Evolutionary conservation across 2,329 filamentous ascomycete species (phyloP).

Genomic region (Colletotrichum shisoi): DNA sequence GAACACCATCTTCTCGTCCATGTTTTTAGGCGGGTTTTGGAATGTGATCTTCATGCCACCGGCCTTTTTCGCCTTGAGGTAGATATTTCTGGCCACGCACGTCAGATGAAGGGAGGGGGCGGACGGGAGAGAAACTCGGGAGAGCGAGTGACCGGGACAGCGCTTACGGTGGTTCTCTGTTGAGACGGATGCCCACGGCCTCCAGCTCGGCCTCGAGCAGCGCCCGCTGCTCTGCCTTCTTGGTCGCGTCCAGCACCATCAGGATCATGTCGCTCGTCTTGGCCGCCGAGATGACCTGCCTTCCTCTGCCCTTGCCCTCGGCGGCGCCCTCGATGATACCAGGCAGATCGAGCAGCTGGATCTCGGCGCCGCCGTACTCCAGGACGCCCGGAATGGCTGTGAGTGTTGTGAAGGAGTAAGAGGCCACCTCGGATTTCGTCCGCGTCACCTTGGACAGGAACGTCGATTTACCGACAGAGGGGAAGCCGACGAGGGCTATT

Average conservation of each 20-base stretch:
- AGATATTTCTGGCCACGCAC: conserved; percentile 77
- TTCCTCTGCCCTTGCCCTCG: conserved; percentile 92
- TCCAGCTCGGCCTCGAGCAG: conserved; percentile 92
- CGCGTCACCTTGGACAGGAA: conserved; percentile 99
- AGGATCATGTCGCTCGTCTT: conserved; percentile 98
- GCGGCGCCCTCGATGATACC: conserved; percentile 98
- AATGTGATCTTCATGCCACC: conserved; percentile 99
- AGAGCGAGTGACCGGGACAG: not conserved
- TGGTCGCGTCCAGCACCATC: conserved; percentile 97
- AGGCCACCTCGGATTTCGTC: conserved; percentile 93
- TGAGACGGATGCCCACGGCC: conserved; percentile 91
- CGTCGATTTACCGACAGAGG: conserved; percentile 97
- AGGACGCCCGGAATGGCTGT: conserved; percentile 97
- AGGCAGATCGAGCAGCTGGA: conserved; percentile 95
- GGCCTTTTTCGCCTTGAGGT: conserved; percentile 93
- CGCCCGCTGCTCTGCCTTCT: conserved; percentile 90
- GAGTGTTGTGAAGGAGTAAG: conserved; percentile 96
- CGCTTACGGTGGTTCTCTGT: conserved; percentile 84
- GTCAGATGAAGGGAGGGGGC: conserved; percentile 3
- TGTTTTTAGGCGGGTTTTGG: conserved; percentile 81
- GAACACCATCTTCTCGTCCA: conserved; percentile 98
- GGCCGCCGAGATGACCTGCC: conserved; percentile 96
- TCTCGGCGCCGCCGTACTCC: conserved; percentile 97
- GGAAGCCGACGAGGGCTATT: conserved; percentile 97
- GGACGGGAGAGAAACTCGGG: not conserved